These are phyloP conservation scores for Phialemoniopsis sp. DNA, from an alignment of 2,329 filamentous ascomycete genomes.

Conservation along the genomic window DNA sequence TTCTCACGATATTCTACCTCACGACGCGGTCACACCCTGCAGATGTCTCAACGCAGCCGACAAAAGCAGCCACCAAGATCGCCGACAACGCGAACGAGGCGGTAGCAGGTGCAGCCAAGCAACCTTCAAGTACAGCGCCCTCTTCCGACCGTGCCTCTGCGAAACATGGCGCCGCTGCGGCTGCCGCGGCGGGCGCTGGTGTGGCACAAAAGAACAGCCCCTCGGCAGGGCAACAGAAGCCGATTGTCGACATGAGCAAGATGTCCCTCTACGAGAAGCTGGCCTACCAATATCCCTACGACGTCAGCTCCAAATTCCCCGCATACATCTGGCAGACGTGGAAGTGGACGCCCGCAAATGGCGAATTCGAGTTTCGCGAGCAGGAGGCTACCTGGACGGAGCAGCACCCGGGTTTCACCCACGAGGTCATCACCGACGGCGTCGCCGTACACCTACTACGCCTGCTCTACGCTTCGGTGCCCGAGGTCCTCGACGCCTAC, in stretches of 20 bases:
- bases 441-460: conserved; percentile 77
- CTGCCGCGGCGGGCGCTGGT: too few relatives aligned
- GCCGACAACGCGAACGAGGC: conserved; percentile 13
- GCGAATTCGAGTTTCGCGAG: conserved; percentile 75
- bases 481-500: conserved; percentile 76
- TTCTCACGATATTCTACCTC: conserved; percentile 67
- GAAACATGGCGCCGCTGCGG: too few relatives aligned
- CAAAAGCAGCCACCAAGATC: conserved; percentile 24
- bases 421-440: conserved; percentile 94
- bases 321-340: conserved; percentile 99
- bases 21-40: conserved; percentile 56
- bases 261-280: conserved; percentile 77
- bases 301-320: conserved; percentile 82
- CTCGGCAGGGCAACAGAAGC: conserved; percentile 42
- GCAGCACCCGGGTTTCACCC: conserved; percentile 84
- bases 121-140: conserved; percentile 14
- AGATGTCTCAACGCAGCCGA: too few relatives aligned
- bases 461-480: conserved; percentile 80
- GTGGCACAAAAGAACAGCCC: conserved; percentile 1
- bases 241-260: conserved; percentile 65
- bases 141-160: conserved; percentile 1
- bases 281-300: conserved; percentile 91
- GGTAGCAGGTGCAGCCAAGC: conserved; percentile 11
- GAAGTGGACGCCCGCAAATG: conserved; percentile 78
- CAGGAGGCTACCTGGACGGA: conserved; percentile 88